These are phyloP conservation scores for Cymbopogon citratus DNA, from an alignment of 176 grass and related monocot species.

Conservation along the genomic window DNA sequence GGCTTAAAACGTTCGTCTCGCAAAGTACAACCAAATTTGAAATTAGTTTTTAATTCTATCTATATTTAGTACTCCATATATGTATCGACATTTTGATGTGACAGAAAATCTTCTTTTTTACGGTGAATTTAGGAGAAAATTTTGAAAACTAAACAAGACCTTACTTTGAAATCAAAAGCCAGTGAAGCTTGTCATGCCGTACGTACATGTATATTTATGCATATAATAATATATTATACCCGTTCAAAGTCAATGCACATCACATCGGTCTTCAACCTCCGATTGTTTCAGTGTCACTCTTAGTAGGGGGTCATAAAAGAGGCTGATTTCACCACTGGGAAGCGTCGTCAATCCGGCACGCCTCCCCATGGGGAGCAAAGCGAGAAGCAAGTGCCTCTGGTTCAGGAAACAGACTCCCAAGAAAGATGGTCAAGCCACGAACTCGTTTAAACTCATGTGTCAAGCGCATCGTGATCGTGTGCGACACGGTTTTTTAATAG, in stretches of 20 bases:
- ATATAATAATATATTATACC: too few relatives aligned
- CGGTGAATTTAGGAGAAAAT: too few relatives aligned
- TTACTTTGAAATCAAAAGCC: neutral
- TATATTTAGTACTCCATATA: too few relatives aligned
- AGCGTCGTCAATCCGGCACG: conserved; percentile 21
- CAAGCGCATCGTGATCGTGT: neutral
- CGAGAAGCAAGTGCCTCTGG: neutral
- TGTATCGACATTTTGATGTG: too few relatives aligned
- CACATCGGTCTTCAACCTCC: neutral
- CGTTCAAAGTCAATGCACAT: conserved; percentile 28
- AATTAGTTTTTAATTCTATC: too few relatives aligned
- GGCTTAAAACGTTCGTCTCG: too few relatives aligned
- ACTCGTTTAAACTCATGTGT: neutral
- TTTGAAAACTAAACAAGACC: too few relatives aligned
- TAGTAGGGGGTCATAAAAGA: conserved; percentile 1
- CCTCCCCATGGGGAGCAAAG: conserved; percentile 31
- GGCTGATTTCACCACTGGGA: neutral
- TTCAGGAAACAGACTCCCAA: neutral
- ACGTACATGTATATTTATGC: conserved; percentile 16
- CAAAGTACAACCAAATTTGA: too few relatives aligned
- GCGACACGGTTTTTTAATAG: neutral
- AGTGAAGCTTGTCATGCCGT: conserved; percentile 4
- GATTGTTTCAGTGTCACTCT: conserved; percentile 22
- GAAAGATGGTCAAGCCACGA: neutral
- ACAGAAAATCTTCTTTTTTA: too few relatives aligned